phyloP scores from a whole-genome alignment of 495 filamentous ascomycete genomes.

The Penicillium egyptiacum region DNA sequence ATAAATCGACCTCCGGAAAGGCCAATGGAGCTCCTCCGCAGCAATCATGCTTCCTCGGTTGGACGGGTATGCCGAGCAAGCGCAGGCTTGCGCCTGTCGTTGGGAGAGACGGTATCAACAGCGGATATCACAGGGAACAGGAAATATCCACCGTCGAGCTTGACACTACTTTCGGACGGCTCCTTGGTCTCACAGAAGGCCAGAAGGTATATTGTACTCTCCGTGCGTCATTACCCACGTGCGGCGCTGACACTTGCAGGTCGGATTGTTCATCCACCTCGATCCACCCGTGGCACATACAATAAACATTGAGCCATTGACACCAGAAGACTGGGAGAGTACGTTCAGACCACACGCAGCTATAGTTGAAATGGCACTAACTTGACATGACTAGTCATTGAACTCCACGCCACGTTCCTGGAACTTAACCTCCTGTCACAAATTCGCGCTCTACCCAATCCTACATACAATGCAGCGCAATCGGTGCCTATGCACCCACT shows the following conservation, averaged over 20 bases:
- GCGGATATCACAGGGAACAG: constrained; percentile 62
- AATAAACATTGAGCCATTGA: constrained; percentile 93
- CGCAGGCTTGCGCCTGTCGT: constrained; percentile 70
- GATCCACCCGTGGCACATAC: constrained; percentile 89
- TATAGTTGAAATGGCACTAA: constrained; percentile 9
- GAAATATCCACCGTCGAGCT: constrained; percentile 78
- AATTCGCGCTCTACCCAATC: constrained; percentile 89
- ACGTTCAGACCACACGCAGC: constrained; percentile 25
- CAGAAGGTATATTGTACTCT: constrained; percentile 64
- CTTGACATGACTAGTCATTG: constrained; percentile 64
- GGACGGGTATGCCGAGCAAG: constrained; percentile 97
- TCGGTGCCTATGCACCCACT: constrained; percentile 68
- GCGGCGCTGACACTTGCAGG: constrained; percentile 43
- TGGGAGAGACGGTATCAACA: constrained; percentile 67
- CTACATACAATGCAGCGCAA: constrained; percentile 56
- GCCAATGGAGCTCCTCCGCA: constrained; percentile 47
- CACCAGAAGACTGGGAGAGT: constrained; percentile 92
- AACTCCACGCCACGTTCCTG: constrained; percentile 90
- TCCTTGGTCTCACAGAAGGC: constrained; percentile 77
- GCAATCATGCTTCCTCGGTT: constrained; percentile 81
- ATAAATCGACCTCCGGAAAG: constrained; percentile 48
- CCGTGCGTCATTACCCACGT: constrained; percentile 11
- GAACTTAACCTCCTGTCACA: constrained; percentile 92
- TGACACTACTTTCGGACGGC: constrained; percentile 82
- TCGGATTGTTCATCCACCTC: constrained; percentile 71